Conservation (phyloP, 805 yeast genomes). For the Brettanomyces bruxellensis region DNA sequence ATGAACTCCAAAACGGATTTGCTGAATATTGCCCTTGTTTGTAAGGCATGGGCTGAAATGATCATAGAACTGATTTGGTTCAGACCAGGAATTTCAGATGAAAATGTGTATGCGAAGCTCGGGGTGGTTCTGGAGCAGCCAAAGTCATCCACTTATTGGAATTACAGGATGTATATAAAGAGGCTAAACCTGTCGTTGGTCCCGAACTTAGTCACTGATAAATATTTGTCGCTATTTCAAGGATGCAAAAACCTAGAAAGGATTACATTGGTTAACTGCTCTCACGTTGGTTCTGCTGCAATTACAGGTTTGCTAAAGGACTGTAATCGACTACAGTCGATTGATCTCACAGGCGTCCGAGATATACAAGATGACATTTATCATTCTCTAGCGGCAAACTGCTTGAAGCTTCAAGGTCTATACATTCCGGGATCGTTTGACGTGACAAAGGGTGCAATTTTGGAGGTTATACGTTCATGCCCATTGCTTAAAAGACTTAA, state of each 20-base stretch:
- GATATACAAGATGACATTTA: constrained; percentile 65
- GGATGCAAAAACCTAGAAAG: constrained; percentile 77
- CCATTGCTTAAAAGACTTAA: constrained; percentile 76
- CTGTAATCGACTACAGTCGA: constrained; percentile 68
- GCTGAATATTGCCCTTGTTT: constrained; percentile 57
- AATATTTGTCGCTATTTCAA: constrained; percentile 46
- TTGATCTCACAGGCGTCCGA: constrained; percentile 76
- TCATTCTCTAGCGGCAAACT: constrained; percentile 54
- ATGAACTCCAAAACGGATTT: constrained; percentile 52
- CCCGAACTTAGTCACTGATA: constrained; percentile 58
- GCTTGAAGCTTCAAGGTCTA: constrained; percentile 77
- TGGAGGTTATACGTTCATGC: constrained; percentile 50
- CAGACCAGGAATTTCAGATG: constrained; percentile 62
- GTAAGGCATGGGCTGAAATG: constrained; percentile 71
- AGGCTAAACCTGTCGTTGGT: constrained; percentile 74
- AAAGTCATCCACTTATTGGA: constrained; percentile 45
- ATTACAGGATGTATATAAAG: constrained; percentile 60
- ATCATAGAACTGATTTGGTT: constrained; percentile 81
- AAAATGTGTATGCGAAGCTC: constrained; percentile 41
- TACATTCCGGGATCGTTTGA: constrained; percentile 78
- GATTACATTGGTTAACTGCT: constrained; percentile 76
- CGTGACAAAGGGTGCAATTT: constrained; percentile 60
- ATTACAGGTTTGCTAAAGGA: constrained; percentile 52
- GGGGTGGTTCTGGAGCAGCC: constrained; percentile 46
- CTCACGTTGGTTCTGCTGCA: constrained; percentile 49